A percentile compares a stretch with the other conserved stretches of the same genome.
These are phyloP conservation scores for Coccomyxa sp. DNA, from an alignment of 139 green algal genomes.

Conservation along the genomic window DNA sequence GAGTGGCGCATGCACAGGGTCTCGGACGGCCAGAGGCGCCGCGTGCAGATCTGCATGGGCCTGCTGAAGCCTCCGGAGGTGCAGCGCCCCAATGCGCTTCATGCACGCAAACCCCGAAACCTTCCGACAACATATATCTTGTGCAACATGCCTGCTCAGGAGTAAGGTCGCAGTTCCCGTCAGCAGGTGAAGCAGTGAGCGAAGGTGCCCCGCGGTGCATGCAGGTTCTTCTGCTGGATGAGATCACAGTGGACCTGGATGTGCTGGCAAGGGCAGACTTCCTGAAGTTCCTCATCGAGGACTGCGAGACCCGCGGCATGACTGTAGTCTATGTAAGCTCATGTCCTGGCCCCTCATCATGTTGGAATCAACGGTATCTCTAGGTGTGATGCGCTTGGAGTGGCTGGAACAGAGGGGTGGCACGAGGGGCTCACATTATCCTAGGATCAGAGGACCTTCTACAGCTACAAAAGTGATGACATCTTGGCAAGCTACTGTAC, in stretches of 20 bases:
- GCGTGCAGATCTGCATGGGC: slow-evolving; percentile 90
- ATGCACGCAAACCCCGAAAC: neutral
- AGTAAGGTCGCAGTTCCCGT: too few species aligned
- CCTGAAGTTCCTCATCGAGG: slow-evolving; percentile 77
- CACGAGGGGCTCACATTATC: too few species aligned
- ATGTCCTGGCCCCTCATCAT: too few species aligned
- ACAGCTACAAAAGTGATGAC: neutral
- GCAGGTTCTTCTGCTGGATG: slow-evolving; percentile 81
- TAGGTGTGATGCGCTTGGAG: too few species aligned
- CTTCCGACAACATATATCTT: neutral
- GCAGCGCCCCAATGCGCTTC: too few species aligned
- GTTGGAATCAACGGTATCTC: too few species aligned
- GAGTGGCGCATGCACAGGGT: slow-evolving; percentile 78
- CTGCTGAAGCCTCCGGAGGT: slow-evolving; percentile 81
- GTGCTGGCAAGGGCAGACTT: slow-evolving; percentile 90
- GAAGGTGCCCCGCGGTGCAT: neutral
- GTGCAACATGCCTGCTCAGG: neutral
- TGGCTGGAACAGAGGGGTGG: too few species aligned
- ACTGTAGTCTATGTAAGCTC: slow-evolving; percentile 80
- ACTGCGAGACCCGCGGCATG: slow-evolving; percentile 59
- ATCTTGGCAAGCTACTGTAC: neutral
- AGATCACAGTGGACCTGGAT: slow-evolving; percentile 97
- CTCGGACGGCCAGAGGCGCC: slow-evolving; percentile 86
- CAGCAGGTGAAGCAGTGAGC: too few species aligned
- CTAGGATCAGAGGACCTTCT: neutral